phyloP scores from a whole-genome alignment of 2,329 filamentous ascomycete species.

The Fusarium citri region DNA sequence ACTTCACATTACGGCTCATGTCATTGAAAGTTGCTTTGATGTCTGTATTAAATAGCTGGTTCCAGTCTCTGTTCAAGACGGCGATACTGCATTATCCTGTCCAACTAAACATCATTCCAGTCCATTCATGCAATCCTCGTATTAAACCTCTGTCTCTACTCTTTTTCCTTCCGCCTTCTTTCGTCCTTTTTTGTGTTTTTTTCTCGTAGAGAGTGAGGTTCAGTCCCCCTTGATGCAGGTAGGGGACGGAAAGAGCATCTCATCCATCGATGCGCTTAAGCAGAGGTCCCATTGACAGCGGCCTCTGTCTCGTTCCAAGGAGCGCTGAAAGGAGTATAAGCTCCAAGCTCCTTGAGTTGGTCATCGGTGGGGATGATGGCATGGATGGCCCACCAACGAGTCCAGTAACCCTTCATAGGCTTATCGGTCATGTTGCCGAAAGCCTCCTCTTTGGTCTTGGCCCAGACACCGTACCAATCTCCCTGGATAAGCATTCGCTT shows the following conservation, averaged over 20 bases:
- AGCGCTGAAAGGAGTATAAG: not conserved
- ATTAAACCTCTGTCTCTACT: not conserved
- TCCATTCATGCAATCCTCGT: not conserved
- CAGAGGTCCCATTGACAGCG: not conserved
- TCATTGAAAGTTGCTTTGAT: not conserved
- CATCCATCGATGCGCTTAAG: not conserved
- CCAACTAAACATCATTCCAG: not conserved
- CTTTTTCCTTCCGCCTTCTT: not conserved
- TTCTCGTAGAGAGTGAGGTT: not conserved
- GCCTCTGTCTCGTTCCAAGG: not conserved
- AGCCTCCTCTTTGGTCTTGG: not conserved
- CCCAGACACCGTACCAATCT: slow-evolving; percentile 7
- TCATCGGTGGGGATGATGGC: not conserved
- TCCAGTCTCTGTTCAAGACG: not conserved
- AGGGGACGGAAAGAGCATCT: not conserved
- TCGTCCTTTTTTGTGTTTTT: not conserved
- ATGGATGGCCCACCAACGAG: not conserved
- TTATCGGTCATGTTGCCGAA: not conserved
- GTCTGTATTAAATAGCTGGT: not conserved
- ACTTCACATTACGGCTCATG: not conserved
- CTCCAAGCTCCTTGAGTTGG: not conserved
- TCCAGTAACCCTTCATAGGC: not conserved
- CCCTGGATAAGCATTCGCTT: not conserved
- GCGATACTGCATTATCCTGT: not conserved
- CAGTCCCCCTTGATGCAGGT: not conserved